Percentiles rank a stretch among this genome's conserved stretches.
Conservation (phyloP, 768 basidiomycete genomes). For the Panus rudis region DNA sequence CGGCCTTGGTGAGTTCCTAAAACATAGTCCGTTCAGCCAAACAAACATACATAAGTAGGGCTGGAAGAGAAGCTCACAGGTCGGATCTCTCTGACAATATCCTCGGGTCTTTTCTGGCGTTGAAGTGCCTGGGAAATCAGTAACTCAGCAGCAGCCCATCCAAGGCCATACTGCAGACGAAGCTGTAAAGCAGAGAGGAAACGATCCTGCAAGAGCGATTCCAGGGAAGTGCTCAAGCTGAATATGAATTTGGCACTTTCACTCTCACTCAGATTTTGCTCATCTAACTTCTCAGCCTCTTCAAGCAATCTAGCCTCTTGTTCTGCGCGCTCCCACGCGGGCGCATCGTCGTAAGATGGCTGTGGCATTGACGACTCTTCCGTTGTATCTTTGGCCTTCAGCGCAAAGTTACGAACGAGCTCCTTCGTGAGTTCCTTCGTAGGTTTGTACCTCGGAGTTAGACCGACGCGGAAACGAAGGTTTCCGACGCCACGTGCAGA, state of each 20-base stretch:
- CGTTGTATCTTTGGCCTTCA: conserved; percentile 31
- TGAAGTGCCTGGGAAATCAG: conserved; percentile 40
- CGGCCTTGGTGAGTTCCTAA: conserved; percentile 28
- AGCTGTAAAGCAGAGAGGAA: conserved; percentile 48
- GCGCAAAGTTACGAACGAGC: conserved; percentile 42
- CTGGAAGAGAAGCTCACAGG: conserved; percentile 21
- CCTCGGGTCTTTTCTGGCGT: conserved; percentile 33
- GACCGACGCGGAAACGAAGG: conserved; percentile 55
- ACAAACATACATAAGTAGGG: neutral
- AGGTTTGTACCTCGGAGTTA: conserved; percentile 57
- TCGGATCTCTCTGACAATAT: conserved; percentile 28
- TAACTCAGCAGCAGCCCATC: conserved; percentile 66
- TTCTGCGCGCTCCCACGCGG: conserved; percentile 18
- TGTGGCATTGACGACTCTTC: conserved; percentile 23
- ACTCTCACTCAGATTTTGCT: too few species aligned
- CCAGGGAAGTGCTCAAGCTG: conserved; percentile 57
- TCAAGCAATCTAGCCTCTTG: conserved; percentile 5
- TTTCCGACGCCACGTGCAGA: conserved; percentile 24
- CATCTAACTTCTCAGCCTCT: conserved; percentile 7
- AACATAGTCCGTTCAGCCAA: neutral
- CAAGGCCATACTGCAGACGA: conserved; percentile 41
- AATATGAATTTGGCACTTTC: conserved; percentile 29
- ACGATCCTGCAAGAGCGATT: conserved; percentile 50
- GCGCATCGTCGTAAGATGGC: conserved; percentile 24
- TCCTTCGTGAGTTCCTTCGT: conserved; percentile 39